These are phyloP conservation scores for Xylariales sp. DNA, from an alignment of 2,329 filamentous ascomycete genomes.

Conservation along the genomic window DNA sequence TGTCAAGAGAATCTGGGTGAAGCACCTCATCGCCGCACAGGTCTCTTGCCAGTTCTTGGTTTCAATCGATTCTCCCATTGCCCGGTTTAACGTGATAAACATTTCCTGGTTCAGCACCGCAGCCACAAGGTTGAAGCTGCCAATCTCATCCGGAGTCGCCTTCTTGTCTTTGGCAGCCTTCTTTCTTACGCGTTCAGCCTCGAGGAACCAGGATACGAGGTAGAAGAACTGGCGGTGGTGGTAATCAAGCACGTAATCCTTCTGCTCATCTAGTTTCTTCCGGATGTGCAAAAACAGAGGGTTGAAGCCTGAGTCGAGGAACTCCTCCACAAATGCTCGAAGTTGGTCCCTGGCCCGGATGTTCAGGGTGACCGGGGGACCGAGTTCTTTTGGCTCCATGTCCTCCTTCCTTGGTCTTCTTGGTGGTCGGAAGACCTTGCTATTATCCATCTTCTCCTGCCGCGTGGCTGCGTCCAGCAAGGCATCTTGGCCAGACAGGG, in stretches of 20 bases:
- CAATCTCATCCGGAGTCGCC: slow-evolving; percentile 47
- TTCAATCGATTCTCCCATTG: slow-evolving; percentile 74
- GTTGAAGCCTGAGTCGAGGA: slow-evolving; percentile 93
- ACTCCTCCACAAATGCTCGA: slow-evolving; percentile 81
- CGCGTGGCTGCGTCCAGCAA: slow-evolving; percentile 68
- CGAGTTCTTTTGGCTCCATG: slow-evolving; percentile 69
- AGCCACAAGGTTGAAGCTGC: slow-evolving; percentile 82
- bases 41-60: slow-evolving; percentile 85
- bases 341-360: slow-evolving; percentile 71
- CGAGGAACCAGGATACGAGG: slow-evolving; percentile 85
- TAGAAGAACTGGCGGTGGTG: slow-evolving; percentile 90
- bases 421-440: slow-evolving; percentile 86
- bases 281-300: slow-evolving; percentile 81
- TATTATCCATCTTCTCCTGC: slow-evolving; percentile 83
- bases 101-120: slow-evolving; percentile 91
- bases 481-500: slow-evolving; percentile 83
- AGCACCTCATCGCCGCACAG: slow-evolving; percentile 85
- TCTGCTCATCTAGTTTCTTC: slow-evolving; percentile 86
- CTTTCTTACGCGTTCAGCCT: slow-evolving; percentile 73
- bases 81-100: slow-evolving; percentile 81
- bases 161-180: slow-evolving; percentile 46
- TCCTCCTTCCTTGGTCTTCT: slow-evolving; percentile 58
- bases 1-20: slow-evolving; percentile 88
- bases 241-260: slow-evolving; percentile 70
- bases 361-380: slow-evolving; percentile 66